Conservation (phyloP, 495 filamentous ascomycete genomes). For the Lichenothelia convexa region DNA sequence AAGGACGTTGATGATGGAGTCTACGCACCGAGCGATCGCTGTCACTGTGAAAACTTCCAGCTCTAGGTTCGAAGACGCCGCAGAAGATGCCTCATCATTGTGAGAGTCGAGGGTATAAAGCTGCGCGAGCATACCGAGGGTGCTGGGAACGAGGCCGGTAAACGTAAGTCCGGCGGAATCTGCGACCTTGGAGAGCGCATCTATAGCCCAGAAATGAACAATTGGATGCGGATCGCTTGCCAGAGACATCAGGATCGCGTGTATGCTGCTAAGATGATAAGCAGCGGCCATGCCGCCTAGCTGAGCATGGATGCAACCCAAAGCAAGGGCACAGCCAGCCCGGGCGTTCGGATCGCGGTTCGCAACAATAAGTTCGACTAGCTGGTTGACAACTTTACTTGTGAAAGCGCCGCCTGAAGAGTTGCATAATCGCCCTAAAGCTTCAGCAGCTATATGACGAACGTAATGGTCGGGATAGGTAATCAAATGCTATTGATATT, state of each 20-base stretch:
- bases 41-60: slow-evolving; percentile 62
- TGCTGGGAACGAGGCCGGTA: slow-evolving; percentile 72
- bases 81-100: slow-evolving; percentile 58
- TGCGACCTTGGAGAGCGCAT: slow-evolving; percentile 69
- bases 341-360: slow-evolving; percentile 86
- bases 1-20: slow-evolving; percentile 87
- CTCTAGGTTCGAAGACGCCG: slow-evolving; percentile 76
- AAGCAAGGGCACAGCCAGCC: slow-evolving; percentile 81
- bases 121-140: slow-evolving; percentile 81
- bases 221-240: slow-evolving; percentile 91
- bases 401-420: slow-evolving; percentile 78
- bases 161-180: slow-evolving; percentile 89
- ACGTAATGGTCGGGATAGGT: slow-evolving; percentile 69
- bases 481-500: slow-evolving; percentile 41
- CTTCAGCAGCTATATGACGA: slow-evolving; percentile 68
- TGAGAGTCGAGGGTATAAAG: slow-evolving; percentile 83
- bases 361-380: slow-evolving; percentile 84
- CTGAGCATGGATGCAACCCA: slow-evolving; percentile 86
- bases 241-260: slow-evolving; percentile 85
- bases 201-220: slow-evolving; percentile 90
- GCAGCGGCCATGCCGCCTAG: slow-evolving; percentile 96
- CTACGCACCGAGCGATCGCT: slow-evolving; percentile 73
- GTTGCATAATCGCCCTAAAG: slow-evolving; percentile 77
- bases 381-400: slow-evolving; percentile 67
- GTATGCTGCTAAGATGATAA: slow-evolving; percentile 90